Percentiles rank a stretch among this genome's conserved stretches.
These are phyloP conservation scores for Naematelia aurantialba DNA, from an alignment of 768 basidiomycete genomes.

Conservation along the genomic window DNA sequence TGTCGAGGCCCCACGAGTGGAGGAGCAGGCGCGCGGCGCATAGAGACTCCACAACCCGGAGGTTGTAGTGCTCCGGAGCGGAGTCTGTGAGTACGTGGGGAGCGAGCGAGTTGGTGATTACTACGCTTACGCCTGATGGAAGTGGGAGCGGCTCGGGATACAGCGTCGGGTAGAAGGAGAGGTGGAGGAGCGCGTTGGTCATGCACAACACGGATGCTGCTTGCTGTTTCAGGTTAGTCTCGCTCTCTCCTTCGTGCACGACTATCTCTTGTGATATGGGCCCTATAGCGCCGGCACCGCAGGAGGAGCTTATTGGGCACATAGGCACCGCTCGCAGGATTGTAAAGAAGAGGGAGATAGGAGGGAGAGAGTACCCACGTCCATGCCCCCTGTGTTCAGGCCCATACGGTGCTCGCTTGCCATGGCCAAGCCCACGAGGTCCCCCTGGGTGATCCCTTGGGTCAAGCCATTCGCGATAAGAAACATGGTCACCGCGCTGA, in stretches of 20 bases:
- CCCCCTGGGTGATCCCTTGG: slow-evolving; percentile 59
- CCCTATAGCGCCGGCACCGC: no score
- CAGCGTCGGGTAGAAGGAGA: slow-evolving; percentile 75
- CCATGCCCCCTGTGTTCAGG: slow-evolving; percentile 60
- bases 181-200: slow-evolving; percentile 68
- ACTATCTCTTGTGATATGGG: no score
- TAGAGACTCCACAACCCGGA: slow-evolving; percentile 87
- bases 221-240: slow-evolving; percentile 39
- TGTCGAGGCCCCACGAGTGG: slow-evolving; percentile 54
- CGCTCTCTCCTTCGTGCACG: no score
- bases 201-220: slow-evolving; percentile 77
- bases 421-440: slow-evolving; percentile 73
- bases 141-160: slow-evolving; percentile 65
- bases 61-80: slow-evolving; percentile 75
- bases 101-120: slow-evolving; percentile 78
- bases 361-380: slow-evolving; percentile 46
- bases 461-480: slow-evolving; percentile 70
- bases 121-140: slow-evolving; percentile 60
- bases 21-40: slow-evolving; percentile 73
- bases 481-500: slow-evolving; percentile 77
- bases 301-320: no score
- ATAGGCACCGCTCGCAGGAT: no score
- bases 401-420: slow-evolving; percentile 81
- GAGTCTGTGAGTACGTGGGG: slow-evolving; percentile 73
- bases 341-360: not conserved